Evolutionary conservation across 352 stramenopile species (phyloP).

Genomic region (Phytopythium ostracodes): DNA sequence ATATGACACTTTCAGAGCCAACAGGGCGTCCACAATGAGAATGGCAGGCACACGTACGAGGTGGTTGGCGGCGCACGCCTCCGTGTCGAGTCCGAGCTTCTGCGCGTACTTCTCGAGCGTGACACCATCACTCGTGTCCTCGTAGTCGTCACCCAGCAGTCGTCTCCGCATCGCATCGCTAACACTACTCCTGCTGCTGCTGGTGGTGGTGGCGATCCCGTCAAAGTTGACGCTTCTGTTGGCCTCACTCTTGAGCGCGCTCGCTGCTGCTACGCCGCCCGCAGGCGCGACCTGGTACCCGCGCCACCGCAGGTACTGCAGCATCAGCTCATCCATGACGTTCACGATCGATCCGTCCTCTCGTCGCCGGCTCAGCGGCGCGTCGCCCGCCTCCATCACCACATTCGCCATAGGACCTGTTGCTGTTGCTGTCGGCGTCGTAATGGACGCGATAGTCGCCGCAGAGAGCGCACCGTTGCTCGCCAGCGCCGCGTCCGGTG

Average conservation of each 20-base stretch:
- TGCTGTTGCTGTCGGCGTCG: not conserved
- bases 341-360: conserved; percentile 11
- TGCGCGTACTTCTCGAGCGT: conserved; percentile 59
- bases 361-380: not conserved
- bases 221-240: not conserved
- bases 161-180: conserved; percentile 23
- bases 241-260: not conserved
- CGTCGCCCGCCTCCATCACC: not conserved
- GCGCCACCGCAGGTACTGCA: conserved; percentile 56
- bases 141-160: conserved; percentile 24
- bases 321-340: conserved; percentile 66
- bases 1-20: not conserved
- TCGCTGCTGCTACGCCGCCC: too few relatives aligned
- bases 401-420: not conserved
- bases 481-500: not conserved
- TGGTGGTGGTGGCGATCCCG: not conserved
- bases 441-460: not conserved
- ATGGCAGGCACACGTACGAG: conserved; percentile 34
- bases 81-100: conserved; percentile 61
- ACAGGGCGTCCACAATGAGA: not conserved
- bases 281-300: conserved; percentile 42
- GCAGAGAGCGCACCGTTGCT: conserved; percentile 15
- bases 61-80: conserved; percentile 74
- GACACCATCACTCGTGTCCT: conserved; percentile 14
- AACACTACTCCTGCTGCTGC: not conserved